Evolutionary conservation across 495 filamentous ascomycete species (phyloP), one percentile per base, ranked within the genome.

Genomic region (Hyaloscypha hepaticicola): DNA sequence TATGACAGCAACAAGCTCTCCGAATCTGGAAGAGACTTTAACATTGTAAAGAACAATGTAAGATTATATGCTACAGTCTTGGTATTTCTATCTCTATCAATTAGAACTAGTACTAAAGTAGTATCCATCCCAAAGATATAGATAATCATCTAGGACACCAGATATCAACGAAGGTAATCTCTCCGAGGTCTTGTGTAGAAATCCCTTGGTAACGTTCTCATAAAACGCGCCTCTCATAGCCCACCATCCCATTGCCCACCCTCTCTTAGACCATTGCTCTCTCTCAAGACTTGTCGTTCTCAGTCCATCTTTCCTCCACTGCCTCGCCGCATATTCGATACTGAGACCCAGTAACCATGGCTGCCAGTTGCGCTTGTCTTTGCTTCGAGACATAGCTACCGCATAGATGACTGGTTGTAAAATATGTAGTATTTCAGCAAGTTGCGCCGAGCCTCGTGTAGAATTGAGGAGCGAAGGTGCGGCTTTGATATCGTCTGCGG

Each of bases 111-210:
- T 72, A 63, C 69, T 72, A 75, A 98, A 98, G 76, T 99, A 94
- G 72, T 96, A 98, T 58, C 96, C 90, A 77, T 97, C 94, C 95
- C 95, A 99, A 19, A 99, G 80, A 72, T 95, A 97, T 73, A 96
- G 91, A 70, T 98, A 98, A 72, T 99, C 96, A 73, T 96, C 93
- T 61, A 98, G 71, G 25, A 99, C 83, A 58, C 88, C 92, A 1
- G 85, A 87, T 19, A 97, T 79, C 68, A 98, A 77, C 69, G 89
- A 88, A 58, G 96, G 82, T 72, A 97, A 77, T 53, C 89, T 88
- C 70, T 90, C 89, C 50, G 83, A 82, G 68, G 87, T 87, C 29
- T 78, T 77, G 66, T 83, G 81, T 55, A 91, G 74, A 76, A 88
- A 84, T 7, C 80, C 89, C 87, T 92, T 93, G 33, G 92, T 97